These are phyloP conservation scores for Friedmanniomyces endolithicus DNA, from an alignment of 495 filamentous ascomycete genomes.

Conservation along the genomic window DNA sequence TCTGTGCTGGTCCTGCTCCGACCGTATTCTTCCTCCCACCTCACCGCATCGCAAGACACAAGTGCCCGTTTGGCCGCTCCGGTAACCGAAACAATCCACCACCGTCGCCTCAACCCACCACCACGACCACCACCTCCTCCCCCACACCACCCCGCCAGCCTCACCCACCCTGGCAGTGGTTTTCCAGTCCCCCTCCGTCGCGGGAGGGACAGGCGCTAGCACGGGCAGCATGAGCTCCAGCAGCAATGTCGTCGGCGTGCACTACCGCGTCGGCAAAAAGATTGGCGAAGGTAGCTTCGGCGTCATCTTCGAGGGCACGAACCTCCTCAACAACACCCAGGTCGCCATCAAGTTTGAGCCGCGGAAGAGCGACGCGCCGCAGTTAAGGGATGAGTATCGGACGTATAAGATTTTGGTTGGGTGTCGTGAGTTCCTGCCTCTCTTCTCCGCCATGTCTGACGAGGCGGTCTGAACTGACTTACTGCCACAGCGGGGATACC, in stretches of 20 bases:
- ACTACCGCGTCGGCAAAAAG: constrained; percentile 98
- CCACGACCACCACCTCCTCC: not conserved
- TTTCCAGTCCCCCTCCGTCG: not conserved
- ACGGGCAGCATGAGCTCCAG: constrained; percentile 59
- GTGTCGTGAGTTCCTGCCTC: constrained; percentile 64
- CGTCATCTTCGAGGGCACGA: constrained; percentile 98
- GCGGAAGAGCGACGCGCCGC: constrained; percentile 94
- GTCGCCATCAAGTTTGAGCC: constrained; percentile 99
- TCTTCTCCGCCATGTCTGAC: no score
- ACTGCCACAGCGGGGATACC: constrained; percentile 70
- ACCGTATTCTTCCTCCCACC: not conserved
- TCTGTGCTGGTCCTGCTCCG: not conserved
- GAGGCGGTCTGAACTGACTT: no score
- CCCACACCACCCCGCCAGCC: not conserved
- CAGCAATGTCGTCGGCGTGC: constrained; percentile 96
- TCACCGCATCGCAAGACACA: not conserved
- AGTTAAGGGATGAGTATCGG: constrained; percentile 95
- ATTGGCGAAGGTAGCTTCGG: constrained; percentile 98
- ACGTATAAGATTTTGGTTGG: constrained; percentile 99
- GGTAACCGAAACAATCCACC: no score
- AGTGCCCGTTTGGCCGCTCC: no score
- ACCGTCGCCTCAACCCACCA: not conserved
- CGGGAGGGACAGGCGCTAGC: not conserved
- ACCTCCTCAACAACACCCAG: constrained; percentile 97
- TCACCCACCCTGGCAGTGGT: not conserved